Evolutionary conservation across 768 basidiomycete species (phyloP).

Genomic region (Rhizopogon vulgaris): DNA sequence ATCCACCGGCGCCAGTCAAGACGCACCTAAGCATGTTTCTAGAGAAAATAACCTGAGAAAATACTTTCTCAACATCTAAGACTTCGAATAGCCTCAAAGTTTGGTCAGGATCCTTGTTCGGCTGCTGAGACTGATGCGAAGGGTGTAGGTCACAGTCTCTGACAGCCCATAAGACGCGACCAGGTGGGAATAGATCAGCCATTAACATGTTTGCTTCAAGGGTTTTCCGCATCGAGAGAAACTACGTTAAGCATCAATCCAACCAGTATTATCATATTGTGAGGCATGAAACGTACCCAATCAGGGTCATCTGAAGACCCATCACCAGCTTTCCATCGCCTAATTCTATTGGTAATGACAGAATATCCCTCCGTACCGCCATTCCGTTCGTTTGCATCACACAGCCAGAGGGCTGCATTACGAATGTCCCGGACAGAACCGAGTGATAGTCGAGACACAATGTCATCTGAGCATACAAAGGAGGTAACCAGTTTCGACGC

Average conservation of each 20-base stretch:
- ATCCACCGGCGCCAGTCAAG: background rate
- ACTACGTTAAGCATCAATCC: constrained; percentile 46
- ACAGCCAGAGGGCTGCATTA: constrained; percentile 75
- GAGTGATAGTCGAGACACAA: constrained; percentile 72
- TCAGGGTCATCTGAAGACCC: constrained; percentile 42
- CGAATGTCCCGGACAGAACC: constrained; percentile 73
- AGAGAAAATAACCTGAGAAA: constrained; percentile 76
- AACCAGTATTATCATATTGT: constrained; percentile 35
- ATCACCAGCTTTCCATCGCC: constrained; percentile 56
- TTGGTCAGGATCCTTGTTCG: constrained; percentile 12
- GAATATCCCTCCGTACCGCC: constrained; percentile 32
- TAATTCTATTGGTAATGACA: constrained; percentile 40
- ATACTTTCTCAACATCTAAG: constrained; percentile 67
- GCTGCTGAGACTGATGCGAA: constrained; percentile 34
- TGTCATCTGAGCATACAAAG: constrained; percentile 78
- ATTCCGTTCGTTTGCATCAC: constrained; percentile 51
- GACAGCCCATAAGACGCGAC: constrained; percentile 74
- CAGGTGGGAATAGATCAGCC: constrained; percentile 69
- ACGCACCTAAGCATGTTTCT: constrained; percentile 75
- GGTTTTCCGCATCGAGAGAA: constrained; percentile 75
- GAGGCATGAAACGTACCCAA: constrained; percentile 36
- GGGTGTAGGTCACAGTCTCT: constrained; percentile 66
- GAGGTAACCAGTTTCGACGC: constrained; percentile 63
- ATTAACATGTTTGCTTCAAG: constrained; percentile 81
- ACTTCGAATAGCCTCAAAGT: constrained; percentile 65